Percentiles rank a stretch among this genome's conserved stretches.
Conservation (phyloP, 768 basidiomycete species). For the Lanmaoa rubissima region DNA sequence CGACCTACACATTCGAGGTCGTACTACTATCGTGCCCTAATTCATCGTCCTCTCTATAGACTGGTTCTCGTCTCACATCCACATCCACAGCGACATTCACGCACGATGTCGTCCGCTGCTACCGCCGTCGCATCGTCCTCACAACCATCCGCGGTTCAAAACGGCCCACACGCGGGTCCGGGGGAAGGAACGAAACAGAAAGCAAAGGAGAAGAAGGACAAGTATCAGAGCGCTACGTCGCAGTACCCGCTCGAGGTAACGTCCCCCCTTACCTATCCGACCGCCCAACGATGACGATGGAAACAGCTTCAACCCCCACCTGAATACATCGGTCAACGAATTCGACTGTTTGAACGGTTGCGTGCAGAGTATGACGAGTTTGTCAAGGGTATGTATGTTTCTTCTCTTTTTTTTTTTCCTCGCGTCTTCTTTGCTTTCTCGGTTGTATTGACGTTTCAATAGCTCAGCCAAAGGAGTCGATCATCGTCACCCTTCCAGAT, state of each 20-base stretch:
- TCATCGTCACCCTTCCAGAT: slow-evolving; percentile 82
- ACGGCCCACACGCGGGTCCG: slow-evolving; percentile 40
- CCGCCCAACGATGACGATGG: neutral
- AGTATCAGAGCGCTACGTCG: slow-evolving; percentile 32
- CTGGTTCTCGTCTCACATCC: neutral
- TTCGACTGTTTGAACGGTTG: slow-evolving; percentile 85
- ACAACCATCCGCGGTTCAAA: slow-evolving; percentile 46
- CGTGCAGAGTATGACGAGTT: slow-evolving; percentile 82
- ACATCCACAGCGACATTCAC: slow-evolving; percentile 1
- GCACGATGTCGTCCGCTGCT: slow-evolving; percentile 48
- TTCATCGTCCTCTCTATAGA: slow-evolving; percentile 11
- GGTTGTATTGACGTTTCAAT: neutral
- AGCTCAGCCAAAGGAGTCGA: slow-evolving; percentile 80
- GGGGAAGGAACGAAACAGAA: slow-evolving; percentile 35
- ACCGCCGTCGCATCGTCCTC: slow-evolving; percentile 50
- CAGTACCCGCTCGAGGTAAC: slow-evolving; percentile 65
- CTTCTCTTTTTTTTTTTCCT: too few species aligned
- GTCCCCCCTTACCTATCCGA: neutral
- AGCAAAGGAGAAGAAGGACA: slow-evolving; percentile 46
- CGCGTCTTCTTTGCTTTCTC: neutral
- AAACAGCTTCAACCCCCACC: slow-evolving; percentile 79
- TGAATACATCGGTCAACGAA: slow-evolving; percentile 83
- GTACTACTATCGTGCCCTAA: slow-evolving; percentile 20
- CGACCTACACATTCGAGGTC: slow-evolving; percentile 23
- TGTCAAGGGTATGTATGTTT: slow-evolving; percentile 55